A percentile compares a stretch with the other conserved stretches of the same genome.
Evolutionary conservation across 2,329 filamentous ascomycete genomes (phyloP).

Genomic region (Ploettnerulaceae sp.): DNA sequence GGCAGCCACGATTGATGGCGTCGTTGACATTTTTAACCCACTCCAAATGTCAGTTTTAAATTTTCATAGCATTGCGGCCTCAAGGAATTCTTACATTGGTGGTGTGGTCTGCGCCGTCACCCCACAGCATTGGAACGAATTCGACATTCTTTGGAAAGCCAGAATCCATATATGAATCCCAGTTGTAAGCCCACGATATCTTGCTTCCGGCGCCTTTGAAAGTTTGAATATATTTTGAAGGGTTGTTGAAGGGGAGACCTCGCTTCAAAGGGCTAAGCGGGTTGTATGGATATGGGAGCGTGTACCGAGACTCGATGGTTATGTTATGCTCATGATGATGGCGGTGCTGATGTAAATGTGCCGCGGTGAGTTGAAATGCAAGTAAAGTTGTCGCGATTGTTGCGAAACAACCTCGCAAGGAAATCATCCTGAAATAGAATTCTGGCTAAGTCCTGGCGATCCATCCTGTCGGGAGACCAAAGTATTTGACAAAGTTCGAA

Average conservation of each 20-base stretch:
- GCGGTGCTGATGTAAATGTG: neutral
- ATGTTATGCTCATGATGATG: neutral
- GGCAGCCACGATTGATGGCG: slow-evolving; percentile 48
- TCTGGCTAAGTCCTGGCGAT: neutral
- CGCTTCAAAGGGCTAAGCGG: slow-evolving; percentile 9
- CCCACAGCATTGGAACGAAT: slow-evolving; percentile 66
- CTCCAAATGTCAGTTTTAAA: slow-evolving; percentile 2
- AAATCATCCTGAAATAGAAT: slow-evolving; percentile 1
- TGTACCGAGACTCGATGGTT: neutral
- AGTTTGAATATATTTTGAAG: slow-evolving; percentile 13
- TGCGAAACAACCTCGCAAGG: neutral
- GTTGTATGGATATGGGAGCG: neutral
- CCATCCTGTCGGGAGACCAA: neutral
- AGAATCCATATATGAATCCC: slow-evolving; percentile 46
- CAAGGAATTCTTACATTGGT: slow-evolving; percentile 20
- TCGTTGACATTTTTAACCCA: slow-evolving; percentile 49
- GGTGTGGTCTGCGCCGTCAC: slow-evolving; percentile 41
- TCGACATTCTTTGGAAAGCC: slow-evolving; percentile 42
- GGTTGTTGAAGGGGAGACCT: slow-evolving; percentile 18
- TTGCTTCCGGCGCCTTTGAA: slow-evolving; percentile 16
- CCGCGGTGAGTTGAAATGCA: neutral
- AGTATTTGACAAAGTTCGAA: neutral
- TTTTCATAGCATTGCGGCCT: neutral
- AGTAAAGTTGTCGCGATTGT: neutral
- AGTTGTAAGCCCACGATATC: slow-evolving; percentile 59